Evolutionary conservation across 805 yeast species (phyloP).

Genomic region (Soucietia sequanensis): DNA sequence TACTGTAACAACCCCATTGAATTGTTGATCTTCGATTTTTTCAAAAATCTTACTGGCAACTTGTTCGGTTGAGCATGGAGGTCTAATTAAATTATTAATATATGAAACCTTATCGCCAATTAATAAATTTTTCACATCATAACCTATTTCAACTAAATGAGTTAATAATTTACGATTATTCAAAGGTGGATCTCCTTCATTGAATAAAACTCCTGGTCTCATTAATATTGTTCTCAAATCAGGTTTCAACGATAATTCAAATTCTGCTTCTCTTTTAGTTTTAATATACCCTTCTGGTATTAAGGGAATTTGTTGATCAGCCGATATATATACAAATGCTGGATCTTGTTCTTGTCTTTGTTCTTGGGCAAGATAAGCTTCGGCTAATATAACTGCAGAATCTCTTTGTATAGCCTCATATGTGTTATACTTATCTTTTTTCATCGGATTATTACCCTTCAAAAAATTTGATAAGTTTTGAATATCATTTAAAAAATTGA

Average conservation of each 20-base stretch:
- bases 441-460: constrained; percentile 64
- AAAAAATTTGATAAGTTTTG: constrained; percentile 29
- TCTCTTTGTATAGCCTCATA: constrained; percentile 68
- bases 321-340: constrained; percentile 75
- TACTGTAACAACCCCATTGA: constrained; percentile 58
- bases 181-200: constrained; percentile 37
- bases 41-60: constrained; percentile 63
- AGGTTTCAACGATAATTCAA: constrained; percentile 45
- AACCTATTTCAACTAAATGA: constrained; percentile 40
- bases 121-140: constrained; percentile 43
- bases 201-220: constrained; percentile 86
- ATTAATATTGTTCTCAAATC: constrained; percentile 58
- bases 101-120: constrained; percentile 35
- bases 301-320: constrained; percentile 68
- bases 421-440: constrained; percentile 41
- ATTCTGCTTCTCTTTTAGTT: constrained; percentile 78
- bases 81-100: constrained; percentile 52
- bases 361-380: constrained; percentile 43
- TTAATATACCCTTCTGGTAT: constrained; percentile 69
- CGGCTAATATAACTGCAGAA: constrained; percentile 65
- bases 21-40: constrained; percentile 48
- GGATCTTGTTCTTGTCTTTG: constrained; percentile 10
- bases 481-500: constrained; percentile 31
- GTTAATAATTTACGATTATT: constrained; percentile 41
- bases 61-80: constrained; percentile 62